phyloP scores from a whole-genome alignment of 352 stramenopile genomes.

The Phytopythium mirpurense region DNA sequence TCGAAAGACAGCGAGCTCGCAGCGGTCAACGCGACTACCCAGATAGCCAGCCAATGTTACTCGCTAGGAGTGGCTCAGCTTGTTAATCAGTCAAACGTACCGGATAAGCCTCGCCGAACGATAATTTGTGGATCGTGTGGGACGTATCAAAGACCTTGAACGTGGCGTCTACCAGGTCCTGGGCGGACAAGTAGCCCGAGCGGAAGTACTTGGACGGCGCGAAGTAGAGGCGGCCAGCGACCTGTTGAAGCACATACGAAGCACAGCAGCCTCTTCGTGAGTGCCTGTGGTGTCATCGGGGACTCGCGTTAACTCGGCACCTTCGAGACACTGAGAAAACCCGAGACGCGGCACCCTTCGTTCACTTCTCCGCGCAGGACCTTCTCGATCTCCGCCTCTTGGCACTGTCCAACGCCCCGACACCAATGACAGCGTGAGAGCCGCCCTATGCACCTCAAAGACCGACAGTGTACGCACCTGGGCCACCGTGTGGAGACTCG shows the following conservation, averaged over 20 bases:
- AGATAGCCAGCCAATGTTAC: too few relatives aligned
- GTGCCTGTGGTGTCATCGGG: background rate
- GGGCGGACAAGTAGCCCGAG: slow-evolving; percentile 62
- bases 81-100: too few relatives aligned
- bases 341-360: slow-evolving; percentile 75
- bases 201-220: slow-evolving; percentile 80
- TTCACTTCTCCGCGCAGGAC: slow-evolving; percentile 67
- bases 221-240: slow-evolving; percentile 77
- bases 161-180: slow-evolving; percentile 59
- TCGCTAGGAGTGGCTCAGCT: too few relatives aligned
- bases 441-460: too few relatives aligned
- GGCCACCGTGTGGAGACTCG: slow-evolving; percentile 66
- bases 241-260: slow-evolving; percentile 17
- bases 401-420: slow-evolving; percentile 29
- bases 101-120: slow-evolving; percentile 72
- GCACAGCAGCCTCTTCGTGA: background rate
- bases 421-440: background rate
- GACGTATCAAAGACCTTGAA: slow-evolving; percentile 76
- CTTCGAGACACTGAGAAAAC: slow-evolving; percentile 72
- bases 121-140: slow-evolving; percentile 56
- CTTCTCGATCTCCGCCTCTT: slow-evolving; percentile 73
- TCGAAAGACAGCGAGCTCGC: background rate
- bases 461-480: too few relatives aligned
- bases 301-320: slow-evolving; percentile 14
- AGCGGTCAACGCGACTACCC: background rate